A percentile compares a stretch with the other conserved stretches of the same genome.
Conservation (phyloP, 805 yeast genomes). For the Cyberlindnera bimundalis region DNA sequence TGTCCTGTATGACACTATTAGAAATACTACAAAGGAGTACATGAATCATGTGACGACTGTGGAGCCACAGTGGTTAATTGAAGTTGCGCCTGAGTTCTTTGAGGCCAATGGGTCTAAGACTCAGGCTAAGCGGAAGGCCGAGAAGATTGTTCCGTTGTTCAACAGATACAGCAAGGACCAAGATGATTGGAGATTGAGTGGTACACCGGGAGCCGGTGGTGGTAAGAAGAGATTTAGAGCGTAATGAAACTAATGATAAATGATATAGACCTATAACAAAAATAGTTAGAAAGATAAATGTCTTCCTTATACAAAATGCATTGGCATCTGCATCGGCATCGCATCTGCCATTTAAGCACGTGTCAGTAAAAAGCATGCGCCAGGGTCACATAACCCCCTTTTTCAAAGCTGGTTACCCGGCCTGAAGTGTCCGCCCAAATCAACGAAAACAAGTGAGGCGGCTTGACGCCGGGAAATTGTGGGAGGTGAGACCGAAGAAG, state of each 20-base stretch:
- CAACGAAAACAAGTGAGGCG: too few species aligned
- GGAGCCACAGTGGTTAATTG: constrained; percentile 75
- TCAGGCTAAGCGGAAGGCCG: constrained; percentile 43
- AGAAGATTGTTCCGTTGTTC: constrained; percentile 71
- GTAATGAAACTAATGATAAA: not conserved
- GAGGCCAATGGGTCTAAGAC: constrained; percentile 47
- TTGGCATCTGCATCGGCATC: too few species aligned
- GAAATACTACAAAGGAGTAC: constrained; percentile 82
- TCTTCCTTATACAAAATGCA: too few species aligned
- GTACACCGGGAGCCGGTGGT: constrained; percentile 41
- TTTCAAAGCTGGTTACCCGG: too few species aligned
- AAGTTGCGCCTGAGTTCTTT: constrained; percentile 71
- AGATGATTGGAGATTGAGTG: constrained; percentile 66
- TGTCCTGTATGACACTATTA: constrained; percentile 75
- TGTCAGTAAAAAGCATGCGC: too few species aligned
- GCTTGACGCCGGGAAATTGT: too few species aligned
- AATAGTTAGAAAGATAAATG: too few species aligned
- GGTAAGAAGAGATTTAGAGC: constrained; percentile 26
- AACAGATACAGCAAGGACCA: constrained; percentile 57
- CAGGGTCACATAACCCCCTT: too few species aligned
- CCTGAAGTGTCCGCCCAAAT: too few species aligned
- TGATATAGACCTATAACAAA: too few species aligned
- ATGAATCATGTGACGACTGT: constrained; percentile 87
- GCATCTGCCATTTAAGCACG: too few species aligned
- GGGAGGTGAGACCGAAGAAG: too few species aligned